Conservation (phyloP, 257 asterid species). For the Lithospermum erythrorhizon region DNA sequence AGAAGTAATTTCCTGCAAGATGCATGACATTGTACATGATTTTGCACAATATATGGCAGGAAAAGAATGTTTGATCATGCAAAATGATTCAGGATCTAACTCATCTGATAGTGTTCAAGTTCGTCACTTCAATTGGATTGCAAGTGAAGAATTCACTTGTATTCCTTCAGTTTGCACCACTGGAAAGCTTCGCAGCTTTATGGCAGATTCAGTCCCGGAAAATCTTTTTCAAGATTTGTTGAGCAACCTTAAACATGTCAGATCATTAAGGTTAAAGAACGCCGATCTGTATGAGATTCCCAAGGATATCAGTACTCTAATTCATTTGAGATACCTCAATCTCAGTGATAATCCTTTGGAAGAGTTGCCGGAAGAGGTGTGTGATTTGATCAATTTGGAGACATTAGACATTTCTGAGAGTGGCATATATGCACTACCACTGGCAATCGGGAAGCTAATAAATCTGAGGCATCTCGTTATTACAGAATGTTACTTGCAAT, state of each 20-base stretch:
- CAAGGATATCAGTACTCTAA: constrained; percentile 1
- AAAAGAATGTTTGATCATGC: constrained; percentile 2
- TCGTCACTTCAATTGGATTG: not conserved
- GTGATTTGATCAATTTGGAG: constrained; percentile 18
- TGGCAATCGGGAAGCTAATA: constrained; percentile 11
- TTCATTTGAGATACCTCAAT: constrained; percentile 20
- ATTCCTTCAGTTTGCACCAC: not conserved
- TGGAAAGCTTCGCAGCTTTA: not conserved
- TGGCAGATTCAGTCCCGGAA: not conserved
- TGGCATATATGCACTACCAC: constrained; percentile 15
- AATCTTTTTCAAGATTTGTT: not conserved
- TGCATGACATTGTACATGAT: constrained; percentile 16
- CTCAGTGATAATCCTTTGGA: constrained; percentile 9
- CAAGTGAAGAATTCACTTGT: not conserved
- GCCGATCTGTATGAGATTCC: not conserved
- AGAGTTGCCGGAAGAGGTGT: constrained; percentile 9
- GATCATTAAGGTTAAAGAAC: constrained; percentile 5
- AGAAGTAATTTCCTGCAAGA: constrained; percentile 6
- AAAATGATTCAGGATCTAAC: not conserved
- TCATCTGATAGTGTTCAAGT: not conserved
- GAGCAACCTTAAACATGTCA: constrained; percentile 6
- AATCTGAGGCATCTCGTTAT: constrained; percentile 16
- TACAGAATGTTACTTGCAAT: not conserved
- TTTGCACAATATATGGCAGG: constrained; percentile 13
- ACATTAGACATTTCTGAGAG: constrained; percentile 14